Evolutionary conservation across 768 basidiomycete genomes (phyloP).

Genomic region (Suillus subaureus): DNA sequence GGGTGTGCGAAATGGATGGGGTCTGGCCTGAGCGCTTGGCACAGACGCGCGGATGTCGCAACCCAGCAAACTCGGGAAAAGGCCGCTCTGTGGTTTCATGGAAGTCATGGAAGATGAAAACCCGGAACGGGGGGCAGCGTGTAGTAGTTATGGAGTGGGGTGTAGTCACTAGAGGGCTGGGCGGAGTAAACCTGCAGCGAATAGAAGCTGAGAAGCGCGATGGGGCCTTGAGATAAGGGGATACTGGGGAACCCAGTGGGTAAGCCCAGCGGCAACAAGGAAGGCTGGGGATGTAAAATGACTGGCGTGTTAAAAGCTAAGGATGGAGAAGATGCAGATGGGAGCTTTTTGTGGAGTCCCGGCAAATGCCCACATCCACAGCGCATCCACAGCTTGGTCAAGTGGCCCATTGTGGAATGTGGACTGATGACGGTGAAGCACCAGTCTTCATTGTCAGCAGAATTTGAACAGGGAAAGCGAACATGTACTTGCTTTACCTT

Average conservation of each 20-base stretch:
- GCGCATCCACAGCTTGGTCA: not conserved
- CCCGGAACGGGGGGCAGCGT: not conserved
- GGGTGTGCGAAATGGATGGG: too few relatives aligned
- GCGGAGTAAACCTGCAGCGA: not conserved
- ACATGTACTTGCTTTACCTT: too few relatives aligned
- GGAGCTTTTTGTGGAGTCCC: not conserved
- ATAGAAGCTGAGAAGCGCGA: not conserved
- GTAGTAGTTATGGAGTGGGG: too few relatives aligned
- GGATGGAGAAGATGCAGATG: not conserved
- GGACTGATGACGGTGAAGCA: conserved; percentile 19
- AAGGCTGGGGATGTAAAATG: too few relatives aligned
- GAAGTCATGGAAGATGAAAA: not conserved
- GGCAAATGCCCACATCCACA: not conserved
- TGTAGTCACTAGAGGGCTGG: too few relatives aligned
- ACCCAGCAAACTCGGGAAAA: too few relatives aligned
- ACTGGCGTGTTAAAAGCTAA: not conserved
- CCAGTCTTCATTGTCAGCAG: conserved; percentile 13
- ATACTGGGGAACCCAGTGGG: too few relatives aligned
- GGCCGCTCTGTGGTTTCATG: not conserved
- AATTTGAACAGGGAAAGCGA: not conserved
- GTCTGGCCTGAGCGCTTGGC: not conserved
- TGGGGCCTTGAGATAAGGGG: too few relatives aligned
- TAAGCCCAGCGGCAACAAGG: not conserved
- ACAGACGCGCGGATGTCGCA: not conserved
- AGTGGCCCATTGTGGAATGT: not conserved